A percentile compares a stretch with the other conserved stretches of the same genome.
phyloP scores from a whole-genome alignment of 2,329 filamentous ascomycete species.

The Beauveria sp. region DNA sequence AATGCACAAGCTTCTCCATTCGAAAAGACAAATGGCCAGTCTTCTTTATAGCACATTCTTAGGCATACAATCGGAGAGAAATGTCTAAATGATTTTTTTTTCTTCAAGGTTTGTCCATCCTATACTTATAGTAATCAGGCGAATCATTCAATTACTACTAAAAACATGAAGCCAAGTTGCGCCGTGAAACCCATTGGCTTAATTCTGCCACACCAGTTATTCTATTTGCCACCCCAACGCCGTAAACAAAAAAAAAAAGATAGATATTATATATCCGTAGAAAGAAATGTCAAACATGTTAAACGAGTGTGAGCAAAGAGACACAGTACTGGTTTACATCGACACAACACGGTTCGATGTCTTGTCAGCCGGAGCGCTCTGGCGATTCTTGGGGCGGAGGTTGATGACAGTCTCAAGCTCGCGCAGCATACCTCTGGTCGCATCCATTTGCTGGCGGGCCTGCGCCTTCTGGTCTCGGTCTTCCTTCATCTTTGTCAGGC shows the following conservation, averaged over 20 bases:
- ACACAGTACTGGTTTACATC: conserved; percentile 26
- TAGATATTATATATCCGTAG: background rate
- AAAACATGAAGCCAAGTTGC: background rate
- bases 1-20: background rate
- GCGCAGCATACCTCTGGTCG: conserved; percentile 80
- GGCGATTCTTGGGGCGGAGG: conserved; percentile 34
- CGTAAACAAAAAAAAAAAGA: background rate
- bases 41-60: too few relatives aligned
- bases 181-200: background rate
- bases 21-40: background rate
- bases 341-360: conserved; percentile 32
- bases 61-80: too few relatives aligned
- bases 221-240: background rate
- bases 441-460: conserved; percentile 66
- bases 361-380: conserved; percentile 26
- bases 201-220: background rate
- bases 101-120: background rate
- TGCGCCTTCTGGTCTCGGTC: conserved; percentile 70
- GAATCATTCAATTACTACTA: background rate
- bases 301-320: background rate
- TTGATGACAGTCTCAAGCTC: conserved; percentile 88
- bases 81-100: too few relatives aligned
- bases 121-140: conserved; percentile 4
- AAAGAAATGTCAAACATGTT: conserved; percentile 4
- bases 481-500: conserved; percentile 79